Evolutionary conservation across 2,329 filamentous ascomycete species (phyloP), one percentile per base, ranked within the genome.

Genomic region (Aureobasidium melanogenum): DNA sequence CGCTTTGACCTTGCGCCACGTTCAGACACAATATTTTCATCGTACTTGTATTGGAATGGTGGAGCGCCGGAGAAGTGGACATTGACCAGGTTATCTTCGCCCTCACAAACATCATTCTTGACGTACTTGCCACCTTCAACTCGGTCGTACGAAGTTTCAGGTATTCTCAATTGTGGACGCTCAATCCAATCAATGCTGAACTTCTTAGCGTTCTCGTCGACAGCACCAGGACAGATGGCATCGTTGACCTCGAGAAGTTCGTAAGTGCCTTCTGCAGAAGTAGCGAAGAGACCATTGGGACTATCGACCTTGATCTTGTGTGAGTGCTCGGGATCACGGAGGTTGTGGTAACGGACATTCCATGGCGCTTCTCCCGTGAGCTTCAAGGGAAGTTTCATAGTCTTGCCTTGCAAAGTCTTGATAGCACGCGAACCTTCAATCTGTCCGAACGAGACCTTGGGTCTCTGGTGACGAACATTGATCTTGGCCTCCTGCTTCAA

Each of bases 41-140:
- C 85, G 71, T 97, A 97, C 66, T 89, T 83, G 51, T 96, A 81
- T 66, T 87, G 85, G 72, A 88, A 97, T 1, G 94, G 94, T 38
- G 92, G 83, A 55, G 87, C 82, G 60, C 89, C 54, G 71, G 83
- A 83, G 64, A 99, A 82, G 46, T 82, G 82, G 58, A 99, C 78
- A 69, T 97, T 91, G 60, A 97, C 86, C 3, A 86, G 85, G 72
- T 97, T 93, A 69, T 96, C 88, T 64, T 97, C 93, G 32, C 93
- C 93, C 76, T 99, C 92, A 70, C 94, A 99, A 32, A 99, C 87
- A 63, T 92, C 87, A 44, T 86, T 82, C 74, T 95, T 95, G 67
- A 86, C 72, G 70, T 87, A 88, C 36, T 80, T 79, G 30, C 79
- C 77, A 17, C 79, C 77, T 38, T 80, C 69, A 17, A 69, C 74